Evolutionary conservation across 139 green algal genomes (phyloP).

Genomic region (Coelastrella sp.): DNA sequence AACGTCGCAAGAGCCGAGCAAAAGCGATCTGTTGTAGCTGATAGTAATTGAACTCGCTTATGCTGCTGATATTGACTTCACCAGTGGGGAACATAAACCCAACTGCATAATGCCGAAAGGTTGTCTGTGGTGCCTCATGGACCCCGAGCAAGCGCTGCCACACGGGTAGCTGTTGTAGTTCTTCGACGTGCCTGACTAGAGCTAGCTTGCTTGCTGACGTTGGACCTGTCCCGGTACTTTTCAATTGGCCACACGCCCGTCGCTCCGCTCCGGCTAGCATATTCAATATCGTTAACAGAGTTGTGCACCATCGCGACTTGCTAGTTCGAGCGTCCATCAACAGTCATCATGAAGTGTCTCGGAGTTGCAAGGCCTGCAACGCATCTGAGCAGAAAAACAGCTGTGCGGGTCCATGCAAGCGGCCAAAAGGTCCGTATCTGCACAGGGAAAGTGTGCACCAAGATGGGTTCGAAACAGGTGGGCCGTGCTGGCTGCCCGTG

Average conservation of each 20-base stretch:
- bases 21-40: not conserved
- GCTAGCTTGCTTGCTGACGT: not conserved
- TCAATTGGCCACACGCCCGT: too few relatives aligned
- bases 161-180: too few relatives aligned
- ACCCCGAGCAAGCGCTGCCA: too few relatives aligned
- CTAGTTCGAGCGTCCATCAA: too few relatives aligned
- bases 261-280: too few relatives aligned
- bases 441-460: slow-evolving; percentile 67
- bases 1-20: not conserved
- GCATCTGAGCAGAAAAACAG: not conserved
- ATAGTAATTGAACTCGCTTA: not conserved
- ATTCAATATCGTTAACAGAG: too few relatives aligned
- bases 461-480: slow-evolving; percentile 66
- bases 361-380: not conserved
- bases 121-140: too few relatives aligned
- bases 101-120: too few relatives aligned
- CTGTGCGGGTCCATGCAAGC: not conserved
- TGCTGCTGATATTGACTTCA: not conserved
- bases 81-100: too few relatives aligned
- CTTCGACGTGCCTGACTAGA: not conserved
- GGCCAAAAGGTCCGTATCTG: slow-evolving; percentile 54
- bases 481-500: not conserved
- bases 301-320: too few relatives aligned
- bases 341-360: not conserved
- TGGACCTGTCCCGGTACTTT: too few relatives aligned